phyloP scores from a whole-genome alignment of 208 protist species.

The Borovskyia barvae region DNA sequence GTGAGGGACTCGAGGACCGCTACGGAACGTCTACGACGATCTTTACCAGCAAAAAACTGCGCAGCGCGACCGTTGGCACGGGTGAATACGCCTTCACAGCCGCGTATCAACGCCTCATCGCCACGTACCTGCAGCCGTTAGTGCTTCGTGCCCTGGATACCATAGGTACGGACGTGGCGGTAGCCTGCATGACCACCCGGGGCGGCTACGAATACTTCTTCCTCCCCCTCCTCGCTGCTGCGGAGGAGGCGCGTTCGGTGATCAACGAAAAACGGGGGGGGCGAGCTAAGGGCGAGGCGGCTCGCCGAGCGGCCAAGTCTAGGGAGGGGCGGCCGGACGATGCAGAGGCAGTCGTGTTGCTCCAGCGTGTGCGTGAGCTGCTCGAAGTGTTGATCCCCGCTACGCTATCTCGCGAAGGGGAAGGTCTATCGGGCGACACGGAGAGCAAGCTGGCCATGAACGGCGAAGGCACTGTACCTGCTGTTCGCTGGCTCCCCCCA shows the following conservation, averaged over 20 bases:
- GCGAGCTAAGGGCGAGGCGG: too few relatives aligned
- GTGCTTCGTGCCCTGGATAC: slow-evolving; percentile 39
- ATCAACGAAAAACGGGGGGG: too few relatives aligned
- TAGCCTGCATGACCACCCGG: slow-evolving; percentile 54
- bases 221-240: slow-evolving; percentile 38
- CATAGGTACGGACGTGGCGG: slow-evolving; percentile 64
- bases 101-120: slow-evolving; percentile 31
- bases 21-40: slow-evolving; percentile 30
- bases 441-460: background rate
- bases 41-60: slow-evolving; percentile 33
- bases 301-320: background rate
- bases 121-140: slow-evolving; percentile 24
- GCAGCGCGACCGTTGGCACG: slow-evolving; percentile 8
- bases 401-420: background rate
- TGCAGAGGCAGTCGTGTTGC: background rate
- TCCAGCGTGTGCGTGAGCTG: slow-evolving; percentile 33
- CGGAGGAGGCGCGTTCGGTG: background rate
- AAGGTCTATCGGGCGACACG: too few relatives aligned
- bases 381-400: slow-evolving; percentile 24
- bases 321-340: background rate
- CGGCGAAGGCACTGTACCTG: background rate
- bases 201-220: slow-evolving; percentile 81
- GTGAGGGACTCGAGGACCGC: slow-evolving; percentile 21
- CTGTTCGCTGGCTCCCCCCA: slow-evolving; percentile 12
- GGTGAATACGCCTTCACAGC: slow-evolving; percentile 7